Evolutionary conservation across 352 stramenopile species (phyloP), one percentile per base, ranked within the genome.

Genomic region (Phytophthora vignae): DNA sequence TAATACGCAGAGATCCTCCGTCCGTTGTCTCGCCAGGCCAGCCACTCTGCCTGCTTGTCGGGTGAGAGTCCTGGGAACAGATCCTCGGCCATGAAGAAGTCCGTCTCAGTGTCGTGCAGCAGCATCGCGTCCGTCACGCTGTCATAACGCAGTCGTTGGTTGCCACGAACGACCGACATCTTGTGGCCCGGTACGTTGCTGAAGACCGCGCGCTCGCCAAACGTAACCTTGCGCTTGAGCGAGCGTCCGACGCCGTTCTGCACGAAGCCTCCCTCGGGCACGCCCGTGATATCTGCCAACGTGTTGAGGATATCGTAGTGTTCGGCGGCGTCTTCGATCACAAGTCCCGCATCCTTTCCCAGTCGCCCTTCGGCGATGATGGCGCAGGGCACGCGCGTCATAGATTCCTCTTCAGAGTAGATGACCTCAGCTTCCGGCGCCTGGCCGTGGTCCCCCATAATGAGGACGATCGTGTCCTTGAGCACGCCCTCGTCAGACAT

Each of bases 241-340:
- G 84, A 92, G 0, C 83, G 82, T 0, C 84, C 83, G 27, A 90
- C 59, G 15, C 82, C 81, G 6, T 73, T 80, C 44, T 92, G 82
- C 6, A 85, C 58, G 27, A 92, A 90, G 1, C 82, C 84, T 10
- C 77, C 73, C 19, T 78, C 29, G 10, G 84, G 84, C 0, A 90
- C 67, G 2, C 84, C 84, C 2, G 85, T 78, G 40, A 92, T 87
- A 38, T 92, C 84, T 1, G 83, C 81, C 10, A 92, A 54, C 2
- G 84, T 92, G 46, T 90, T 90, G 55, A 92, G 77, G 25, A 82
- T 69, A 44, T 92, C 84, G 31, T 89, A 88, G 14, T 92, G 82
- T 11, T 79, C 79, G 2, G 74, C 74, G 0, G 65, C 69, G 33
- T 87, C 78, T 14, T 87, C 74, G 7, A 90, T 73, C 19, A 87